A percentile compares a stretch with the other conserved stretches of the same genome.
Conservation (phyloP, 202 grass and related monocot species). For the Setaria viridis region DNA sequence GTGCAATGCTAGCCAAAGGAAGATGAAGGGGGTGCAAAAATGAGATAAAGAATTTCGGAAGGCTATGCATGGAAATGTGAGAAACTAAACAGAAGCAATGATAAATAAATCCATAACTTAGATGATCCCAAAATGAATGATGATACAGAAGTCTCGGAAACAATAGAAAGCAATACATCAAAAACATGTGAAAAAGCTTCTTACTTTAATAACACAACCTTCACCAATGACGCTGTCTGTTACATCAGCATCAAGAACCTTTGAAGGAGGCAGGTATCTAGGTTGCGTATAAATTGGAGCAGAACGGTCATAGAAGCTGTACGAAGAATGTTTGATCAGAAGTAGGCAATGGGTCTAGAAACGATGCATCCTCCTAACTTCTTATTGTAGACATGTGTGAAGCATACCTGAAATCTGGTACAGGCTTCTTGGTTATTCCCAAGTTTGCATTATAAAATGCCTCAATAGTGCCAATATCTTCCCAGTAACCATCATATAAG, state of each 20-base stretch:
- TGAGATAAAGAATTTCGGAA: slow-evolving; percentile 20
- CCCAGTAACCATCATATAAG: slow-evolving; percentile 95
- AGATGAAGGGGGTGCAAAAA: background rate
- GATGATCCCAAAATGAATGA: background rate
- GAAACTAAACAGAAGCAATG: slow-evolving; percentile 5
- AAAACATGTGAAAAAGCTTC: slow-evolving; percentile 42
- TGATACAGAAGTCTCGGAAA: background rate
- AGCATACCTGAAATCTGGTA: slow-evolving; percentile 92
- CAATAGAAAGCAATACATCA: background rate
- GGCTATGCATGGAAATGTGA: background rate
- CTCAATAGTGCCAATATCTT: slow-evolving; percentile 97
- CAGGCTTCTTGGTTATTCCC: slow-evolving; percentile 94
- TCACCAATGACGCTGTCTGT: slow-evolving; percentile 97
- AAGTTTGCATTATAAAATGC: slow-evolving; percentile 98
- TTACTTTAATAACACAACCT: slow-evolving; percentile 97
- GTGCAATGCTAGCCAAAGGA: slow-evolving; percentile 71
- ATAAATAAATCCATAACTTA: slow-evolving; percentile 16
- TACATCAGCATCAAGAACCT: slow-evolving; percentile 90
- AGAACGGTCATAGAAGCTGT: slow-evolving; percentile 95
- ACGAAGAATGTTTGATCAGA: slow-evolving; percentile 40
- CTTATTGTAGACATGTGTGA: background rate
- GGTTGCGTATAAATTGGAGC: slow-evolving; percentile 95
- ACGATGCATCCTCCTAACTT: background rate
- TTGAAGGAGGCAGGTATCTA: slow-evolving; percentile 91
- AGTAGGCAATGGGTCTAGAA: slow-evolving; percentile 17